Evolutionary conservation across 2,329 filamentous ascomycete species (phyloP), one percentile per base, ranked within the genome.

Genomic region (Exutisphaerella laricina): DNA sequence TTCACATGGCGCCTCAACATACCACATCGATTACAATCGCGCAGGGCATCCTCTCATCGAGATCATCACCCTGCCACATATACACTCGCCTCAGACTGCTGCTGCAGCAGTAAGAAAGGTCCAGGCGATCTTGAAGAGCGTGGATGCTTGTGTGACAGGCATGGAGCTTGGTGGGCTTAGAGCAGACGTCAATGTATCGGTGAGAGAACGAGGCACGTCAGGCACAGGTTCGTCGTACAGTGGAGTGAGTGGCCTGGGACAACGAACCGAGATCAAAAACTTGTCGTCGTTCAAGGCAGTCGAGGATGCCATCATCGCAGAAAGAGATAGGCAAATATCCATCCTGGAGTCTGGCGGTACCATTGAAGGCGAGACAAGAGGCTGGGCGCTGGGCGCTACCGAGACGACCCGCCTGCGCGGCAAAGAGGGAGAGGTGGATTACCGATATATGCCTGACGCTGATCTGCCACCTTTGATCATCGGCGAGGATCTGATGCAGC

Each of bases 401-500:
- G 83, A 88, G 61, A 97, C 92, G 3, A 80, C 79, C 45, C 77
- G 84, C 29, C 70, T 98, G 31, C 78, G 92, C 57, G 88, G 88
- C 18, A 98, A 98, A 64, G 92, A 97, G 64, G 92, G 92, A 35
- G 90, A 95, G 60, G 88, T 97, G 4, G 92, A 98, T 65, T 98
- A 98, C 65, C 77, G 92, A 30, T 98, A 98, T 62, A 97, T 98
- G 90, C 90, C 92, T 0, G 92, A 98, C 62, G 87, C 92, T 4
- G 92, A 98, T 61, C 73, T 98, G 10, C 76, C 79, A 0, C 88
- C 92, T 1, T 72, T 98, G 1, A 62, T 88, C 2, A 84, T 98
- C 47, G 81, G 80, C 5, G 60, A 69, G 46, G 80, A 85, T 44
- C 71, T 97, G 1, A 70, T 96, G 4, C 59, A 72, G 4, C 72